Base-by-base conservation (phyloP, 169 alveolate species). In the Plasmodium sp. region DNA sequence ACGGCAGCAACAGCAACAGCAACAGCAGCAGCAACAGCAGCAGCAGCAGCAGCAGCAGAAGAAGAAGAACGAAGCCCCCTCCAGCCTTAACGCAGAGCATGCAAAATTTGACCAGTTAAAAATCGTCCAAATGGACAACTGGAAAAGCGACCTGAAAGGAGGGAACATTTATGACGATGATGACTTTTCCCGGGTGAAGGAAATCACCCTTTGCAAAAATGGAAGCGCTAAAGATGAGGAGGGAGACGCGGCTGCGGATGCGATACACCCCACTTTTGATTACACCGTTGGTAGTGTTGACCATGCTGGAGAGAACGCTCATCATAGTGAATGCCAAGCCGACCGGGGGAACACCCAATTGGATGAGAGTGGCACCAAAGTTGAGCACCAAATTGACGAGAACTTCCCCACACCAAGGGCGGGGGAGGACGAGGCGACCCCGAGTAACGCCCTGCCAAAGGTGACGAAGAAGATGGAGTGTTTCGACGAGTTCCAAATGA, bases 401-500 rank as follows among this genome's bases (percentile, higher is more conserved):
- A 62, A 83, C 48, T 27, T 14, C 43, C 27, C n/a, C n/a, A 14
- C 72, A 6, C n/a, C 74, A 4, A 48, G 18, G 73, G 3, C 12
- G 0, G 74, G 18, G 33, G 85, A 81, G 45, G 74, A 67, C 73
- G 67, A 16, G 10, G 18, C 22, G n/a, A 12, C 36, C 75, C 48
- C 45, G 1, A 45, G 74, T 67, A 67, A 83, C 34, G n/a, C 5
- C 33, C 14, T 22, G 62, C 82, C 18, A n/a, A 83, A 36, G 33
- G 12, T 22, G 43, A 62, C 4, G 62, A 83, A 58, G 12, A 83
- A 33, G 48, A 18, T 33, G 41, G 93, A 85, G n/a, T 74, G 77
- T 34, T 85, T 85, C 62, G 93, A 85, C 43, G 48, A 85, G 7
- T 85, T 85, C 54, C 93, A 85, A 85, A 54, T 22, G 71, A 85